Percentiles rank a stretch among this genome's conserved stretches.
Conservation (phyloP, 345 rosid species). For the Theobroma cacao region DNA sequence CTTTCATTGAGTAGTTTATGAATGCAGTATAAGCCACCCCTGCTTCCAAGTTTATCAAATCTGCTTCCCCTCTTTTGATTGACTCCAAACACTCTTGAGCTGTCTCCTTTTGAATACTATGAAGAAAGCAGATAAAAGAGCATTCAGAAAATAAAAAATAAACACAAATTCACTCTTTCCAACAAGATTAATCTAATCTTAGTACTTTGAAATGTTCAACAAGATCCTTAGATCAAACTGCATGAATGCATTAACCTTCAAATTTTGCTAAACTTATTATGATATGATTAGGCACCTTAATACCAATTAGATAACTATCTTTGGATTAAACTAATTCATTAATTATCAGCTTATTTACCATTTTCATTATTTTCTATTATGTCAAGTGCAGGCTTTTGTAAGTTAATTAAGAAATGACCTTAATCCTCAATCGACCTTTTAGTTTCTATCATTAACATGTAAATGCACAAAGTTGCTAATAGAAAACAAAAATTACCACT, state of each 20-base stretch:
- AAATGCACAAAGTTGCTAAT: too few species aligned
- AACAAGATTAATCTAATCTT: neutral
- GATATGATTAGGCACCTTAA: too few species aligned
- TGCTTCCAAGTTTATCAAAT: slow-evolving; percentile 32
- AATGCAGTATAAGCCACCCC: slow-evolving; percentile 38
- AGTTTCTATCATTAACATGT: too few species aligned
- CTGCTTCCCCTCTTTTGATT: slow-evolving; percentile 32
- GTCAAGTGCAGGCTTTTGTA: too few species aligned
- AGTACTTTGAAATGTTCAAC: neutral
- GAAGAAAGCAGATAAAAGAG: neutral
- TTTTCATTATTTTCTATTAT: too few species aligned
- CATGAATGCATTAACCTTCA: neutral
- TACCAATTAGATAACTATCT: too few species aligned
- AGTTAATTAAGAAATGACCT: too few species aligned
- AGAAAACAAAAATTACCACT: slow-evolving; percentile 24
- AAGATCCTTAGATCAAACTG: too few species aligned
- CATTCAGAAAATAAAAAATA: neutral
- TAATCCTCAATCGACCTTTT: too few species aligned
- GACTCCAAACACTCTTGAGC: slow-evolving; percentile 31
- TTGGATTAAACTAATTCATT: too few species aligned
- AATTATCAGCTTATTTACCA: too few species aligned
- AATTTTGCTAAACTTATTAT: neutral
- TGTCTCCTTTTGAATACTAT: slow-evolving; percentile 29
- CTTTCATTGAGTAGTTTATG: slow-evolving; percentile 42
- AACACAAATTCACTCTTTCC: neutral